Percentiles rank a stretch among this genome's conserved stretches.
Conservation (phyloP, 2,329 filamentous ascomycete genomes). For the Colletotrichum magnum region DNA sequence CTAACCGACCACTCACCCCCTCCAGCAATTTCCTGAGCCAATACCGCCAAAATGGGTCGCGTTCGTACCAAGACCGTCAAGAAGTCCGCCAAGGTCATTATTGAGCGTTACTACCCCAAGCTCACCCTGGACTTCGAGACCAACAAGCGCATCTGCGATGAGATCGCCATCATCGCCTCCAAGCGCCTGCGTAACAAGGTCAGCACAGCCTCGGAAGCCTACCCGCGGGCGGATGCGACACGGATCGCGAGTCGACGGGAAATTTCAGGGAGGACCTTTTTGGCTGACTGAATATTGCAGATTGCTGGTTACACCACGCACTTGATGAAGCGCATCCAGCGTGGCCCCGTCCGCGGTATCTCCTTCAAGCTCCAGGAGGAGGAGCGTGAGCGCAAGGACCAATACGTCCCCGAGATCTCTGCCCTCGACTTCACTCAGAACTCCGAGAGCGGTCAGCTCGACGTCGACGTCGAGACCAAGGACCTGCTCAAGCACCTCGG, state of each 20-base stretch:
- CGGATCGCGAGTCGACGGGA: background rate
- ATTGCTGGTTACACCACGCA: slow-evolving; percentile 99
- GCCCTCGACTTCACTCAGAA: slow-evolving; percentile 98
- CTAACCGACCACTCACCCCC: slow-evolving; percentile 50
- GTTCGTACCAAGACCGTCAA: slow-evolving; percentile 80
- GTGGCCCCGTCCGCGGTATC: slow-evolving; percentile 98
- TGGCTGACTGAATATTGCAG: slow-evolving; percentile 58
- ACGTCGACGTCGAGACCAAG: slow-evolving; percentile 98
- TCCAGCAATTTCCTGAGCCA: slow-evolving; percentile 52
- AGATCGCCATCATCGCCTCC: slow-evolving; percentile 98
- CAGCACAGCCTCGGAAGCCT: slow-evolving; percentile 44
- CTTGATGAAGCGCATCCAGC: slow-evolving; percentile 99
- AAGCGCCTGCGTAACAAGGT: slow-evolving; percentile 99
- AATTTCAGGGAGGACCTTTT: background rate
- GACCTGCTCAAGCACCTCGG: slow-evolving; percentile 98
- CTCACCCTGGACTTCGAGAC: slow-evolving; percentile 99
- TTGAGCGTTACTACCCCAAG: slow-evolving; percentile 98
- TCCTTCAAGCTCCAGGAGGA: slow-evolving; percentile 99
- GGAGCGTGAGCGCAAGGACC: slow-evolving; percentile 99
- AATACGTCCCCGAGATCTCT: slow-evolving; percentile 99
- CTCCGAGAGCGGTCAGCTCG: slow-evolving; percentile 91
- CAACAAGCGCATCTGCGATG: slow-evolving; percentile 99
- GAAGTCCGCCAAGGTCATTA: slow-evolving; percentile 98
- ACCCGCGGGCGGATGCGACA: background rate
- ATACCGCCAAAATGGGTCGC: slow-evolving; percentile 77